Evolutionary conservation across 2,329 filamentous ascomycete species (phyloP), one percentile per base, ranked within the genome.

Genomic region (Raffaelea ambrosiae): DNA sequence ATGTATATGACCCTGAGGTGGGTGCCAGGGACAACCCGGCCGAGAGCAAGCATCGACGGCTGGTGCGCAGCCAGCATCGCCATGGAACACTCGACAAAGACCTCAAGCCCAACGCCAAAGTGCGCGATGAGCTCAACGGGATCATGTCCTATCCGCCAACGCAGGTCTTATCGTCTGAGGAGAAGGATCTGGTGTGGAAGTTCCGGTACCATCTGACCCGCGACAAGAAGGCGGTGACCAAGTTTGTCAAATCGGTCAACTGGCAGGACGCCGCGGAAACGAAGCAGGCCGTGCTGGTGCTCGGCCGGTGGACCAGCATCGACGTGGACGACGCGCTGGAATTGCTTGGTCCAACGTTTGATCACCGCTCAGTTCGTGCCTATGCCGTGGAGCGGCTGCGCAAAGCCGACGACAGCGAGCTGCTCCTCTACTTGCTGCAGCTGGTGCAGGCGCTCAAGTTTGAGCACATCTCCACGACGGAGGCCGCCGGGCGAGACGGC

Each of bases 251-350:
- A 64, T 96, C 91, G 0, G 54, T 56, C 42, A 53, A 53, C 50
- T 56, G 54, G 54, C 50, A 51, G 46, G 54, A 56, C 46, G 43
- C 46, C 13, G 50, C 50, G n/a, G 54, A 56, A 48, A 49, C 51
- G 4, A 84, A 86, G 50, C 89, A 96, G 67, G 90, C 91, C 5
- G 86, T 93, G 21, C 88, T 94, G 52, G 81, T 98, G 4, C 75
- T 98, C 18, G 81, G 85, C 0, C 91, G 90, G 57, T 98, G 93
- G 93, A 94, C 87, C 0, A 88, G 95, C 55, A 95, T 98, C 50
- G 93, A 97, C 60, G 84, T 98, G 5, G 94, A 98, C 58, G 93
- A 97, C 68, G 93, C 91, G 18, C 75, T 98, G 40, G 93, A 98
- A 64, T 73, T 98, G 11, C 80, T 98, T 1, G 93, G 93, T 0